phyloP scores from a whole-genome alignment of 106 monocot genomes.

The Dactylorhiza incarnata region DNA sequence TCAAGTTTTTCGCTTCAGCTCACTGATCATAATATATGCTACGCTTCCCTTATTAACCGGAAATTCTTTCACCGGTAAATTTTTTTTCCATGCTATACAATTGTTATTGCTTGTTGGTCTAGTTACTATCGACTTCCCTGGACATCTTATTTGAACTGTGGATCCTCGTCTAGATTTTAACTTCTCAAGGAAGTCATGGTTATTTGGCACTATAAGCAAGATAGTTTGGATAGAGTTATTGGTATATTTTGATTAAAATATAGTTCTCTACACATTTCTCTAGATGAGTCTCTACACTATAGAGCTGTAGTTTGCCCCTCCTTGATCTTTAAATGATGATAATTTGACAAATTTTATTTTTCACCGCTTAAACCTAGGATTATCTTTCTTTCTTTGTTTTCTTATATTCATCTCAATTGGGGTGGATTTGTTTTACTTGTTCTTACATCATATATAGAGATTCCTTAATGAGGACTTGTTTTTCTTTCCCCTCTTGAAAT shows the following conservation, averaged over 20 bases:
- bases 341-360: too few species aligned
- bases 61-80: neutral
- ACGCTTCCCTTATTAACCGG: neutral
- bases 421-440: neutral
- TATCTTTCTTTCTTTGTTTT: neutral
- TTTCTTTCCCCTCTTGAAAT: neutral
- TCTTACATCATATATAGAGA: neutral
- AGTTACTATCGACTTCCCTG: neutral
- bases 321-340: too few species aligned
- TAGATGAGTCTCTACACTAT: too few species aligned
- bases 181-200: neutral
- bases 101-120: neutral
- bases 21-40: neutral
- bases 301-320: too few species aligned
- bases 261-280: neutral
- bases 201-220: neutral
- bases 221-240: neutral
- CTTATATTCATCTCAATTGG: neutral
- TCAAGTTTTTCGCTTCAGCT: neutral
- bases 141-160: neutral
- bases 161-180: neutral
- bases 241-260: neutral
- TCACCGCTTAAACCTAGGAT: too few species aligned
- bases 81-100: neutral
- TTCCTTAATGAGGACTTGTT: neutral